Evolutionary conservation across 2,329 filamentous ascomycete genomes (phyloP).

Genomic region (Talaromyces marneffei): DNA sequence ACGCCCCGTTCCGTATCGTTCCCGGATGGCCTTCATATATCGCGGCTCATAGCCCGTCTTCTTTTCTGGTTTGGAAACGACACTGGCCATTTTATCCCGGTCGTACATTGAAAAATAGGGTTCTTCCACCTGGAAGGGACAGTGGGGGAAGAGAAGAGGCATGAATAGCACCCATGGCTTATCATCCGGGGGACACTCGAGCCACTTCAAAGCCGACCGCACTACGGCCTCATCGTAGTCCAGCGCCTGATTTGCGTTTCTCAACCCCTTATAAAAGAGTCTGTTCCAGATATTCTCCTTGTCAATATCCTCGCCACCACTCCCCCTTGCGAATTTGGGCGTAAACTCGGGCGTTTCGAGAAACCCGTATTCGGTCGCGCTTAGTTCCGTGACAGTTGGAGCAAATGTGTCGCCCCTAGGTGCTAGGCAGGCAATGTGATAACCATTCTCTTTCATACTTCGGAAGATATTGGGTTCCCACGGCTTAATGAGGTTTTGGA

Average conservation of each 20-base stretch:
- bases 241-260: slow-evolving; percentile 32
- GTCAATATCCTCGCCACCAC: not conserved
- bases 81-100: slow-evolving; percentile 18
- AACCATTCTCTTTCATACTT: slow-evolving; percentile 40
- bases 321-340: slow-evolving; percentile 25
- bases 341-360: slow-evolving; percentile 25
- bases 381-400: slow-evolving; percentile 41
- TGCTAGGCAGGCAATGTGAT: slow-evolving; percentile 44
- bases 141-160: slow-evolving; percentile 36
- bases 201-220: slow-evolving; percentile 39
- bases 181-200: slow-evolving; percentile 38
- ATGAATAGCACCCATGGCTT: slow-evolving; percentile 5
- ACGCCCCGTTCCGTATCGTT: slow-evolving; percentile 32
- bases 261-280: slow-evolving; percentile 34
- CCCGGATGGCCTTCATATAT: slow-evolving; percentile 38
- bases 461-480: slow-evolving; percentile 47
- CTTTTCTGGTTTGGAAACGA: slow-evolving; percentile 19
- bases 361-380: slow-evolving; percentile 43
- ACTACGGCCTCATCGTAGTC: slow-evolving; percentile 46
- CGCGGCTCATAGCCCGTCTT: slow-evolving; percentile 41
- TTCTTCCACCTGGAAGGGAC: slow-evolving; percentile 46
- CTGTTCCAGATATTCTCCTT: not conserved
- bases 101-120: slow-evolving; percentile 47
- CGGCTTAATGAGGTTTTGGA: slow-evolving; percentile 46
- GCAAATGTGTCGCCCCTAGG: slow-evolving; percentile 35